Percentiles rank a stretch among this genome's conserved stretches.
phyloP scores from a whole-genome alignment of 2,329 filamentous ascomycete species.

The Myrmaecium sp. region DNA sequence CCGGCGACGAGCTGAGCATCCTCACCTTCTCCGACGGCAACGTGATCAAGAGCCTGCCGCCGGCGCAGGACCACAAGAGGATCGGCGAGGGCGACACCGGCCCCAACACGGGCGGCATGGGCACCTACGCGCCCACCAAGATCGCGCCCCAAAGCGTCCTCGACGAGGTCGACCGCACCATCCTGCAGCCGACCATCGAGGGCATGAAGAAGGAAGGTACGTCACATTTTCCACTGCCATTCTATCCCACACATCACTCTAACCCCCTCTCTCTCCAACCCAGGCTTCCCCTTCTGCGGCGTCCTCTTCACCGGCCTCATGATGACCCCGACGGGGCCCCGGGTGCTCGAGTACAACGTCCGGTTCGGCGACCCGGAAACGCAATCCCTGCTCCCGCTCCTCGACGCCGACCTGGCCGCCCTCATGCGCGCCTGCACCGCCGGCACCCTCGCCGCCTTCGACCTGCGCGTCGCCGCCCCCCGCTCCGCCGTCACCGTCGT shows the following conservation, averaged over 20 bases:
- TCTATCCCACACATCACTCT: no score
- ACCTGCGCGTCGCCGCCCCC: conserved; percentile 43
- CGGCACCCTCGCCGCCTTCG: conserved; percentile 53
- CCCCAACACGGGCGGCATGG: conserved; percentile 95
- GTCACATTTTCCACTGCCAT: conserved; percentile 2
- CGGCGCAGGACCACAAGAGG: conserved; percentile 93
- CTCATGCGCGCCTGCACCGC: conserved; percentile 75
- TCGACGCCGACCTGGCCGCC: conserved; percentile 75
- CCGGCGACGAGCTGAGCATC: conserved; percentile 83
- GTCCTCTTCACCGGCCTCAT: conserved; percentile 83
- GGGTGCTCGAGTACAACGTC: conserved; percentile 83
- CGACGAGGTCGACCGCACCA: conserved; percentile 58
- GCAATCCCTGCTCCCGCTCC: conserved; percentile 65
- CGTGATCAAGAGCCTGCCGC: conserved; percentile 65
- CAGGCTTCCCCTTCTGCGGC: conserved; percentile 34
- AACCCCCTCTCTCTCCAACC: background rate
- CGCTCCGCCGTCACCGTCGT: conserved; percentile 81
- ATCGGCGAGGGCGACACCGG: conserved; percentile 81
- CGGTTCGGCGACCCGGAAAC: conserved; percentile 87
- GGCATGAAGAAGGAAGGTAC: conserved; percentile 67
- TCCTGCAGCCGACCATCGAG: conserved; percentile 77
- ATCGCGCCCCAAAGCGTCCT: conserved; percentile 43
- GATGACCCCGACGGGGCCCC: conserved; percentile 68
- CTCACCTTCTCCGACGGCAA: conserved; percentile 84
- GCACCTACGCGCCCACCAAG: conserved; percentile 70